Conservation (phyloP, 2,329 filamentous ascomycete genomes). For the Aplosporella prunicola region DNA sequence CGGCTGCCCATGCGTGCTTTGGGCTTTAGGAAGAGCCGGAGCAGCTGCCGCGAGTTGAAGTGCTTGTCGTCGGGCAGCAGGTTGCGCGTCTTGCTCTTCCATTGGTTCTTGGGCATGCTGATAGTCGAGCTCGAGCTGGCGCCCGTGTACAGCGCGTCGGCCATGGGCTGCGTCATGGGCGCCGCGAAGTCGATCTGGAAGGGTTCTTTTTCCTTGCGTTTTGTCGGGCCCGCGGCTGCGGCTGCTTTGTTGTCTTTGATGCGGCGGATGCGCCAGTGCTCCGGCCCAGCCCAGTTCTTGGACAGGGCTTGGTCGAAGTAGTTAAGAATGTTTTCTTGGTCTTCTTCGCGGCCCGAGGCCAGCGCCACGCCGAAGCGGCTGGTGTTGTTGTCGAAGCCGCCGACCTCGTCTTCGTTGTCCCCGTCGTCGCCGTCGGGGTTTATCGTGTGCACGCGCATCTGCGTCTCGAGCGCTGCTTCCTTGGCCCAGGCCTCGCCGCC, state of each 20-base stretch:
- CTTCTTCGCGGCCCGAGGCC: constrained; percentile 55
- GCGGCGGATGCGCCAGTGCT: constrained; percentile 93
- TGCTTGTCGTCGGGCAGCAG: constrained; percentile 95
- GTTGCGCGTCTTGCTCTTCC: constrained; percentile 89
- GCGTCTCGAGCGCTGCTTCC: constrained; percentile 77
- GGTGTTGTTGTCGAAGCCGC: constrained; percentile 53
- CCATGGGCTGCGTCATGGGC: constrained; percentile 59
- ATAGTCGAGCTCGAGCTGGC: constrained; percentile 74
- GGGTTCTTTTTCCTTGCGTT: constrained; percentile 88
- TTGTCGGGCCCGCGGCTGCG: constrained; percentile 45
- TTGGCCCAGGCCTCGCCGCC: constrained; percentile 93
- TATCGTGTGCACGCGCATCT: constrained; percentile 68
- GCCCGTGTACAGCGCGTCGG: constrained; percentile 71
- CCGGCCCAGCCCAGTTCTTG: constrained; percentile 97
- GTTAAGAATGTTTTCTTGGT: constrained; percentile 90
- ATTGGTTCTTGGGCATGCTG: constrained; percentile 82
- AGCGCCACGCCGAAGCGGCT: constrained; percentile 74
- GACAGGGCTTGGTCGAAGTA: constrained; percentile 96
- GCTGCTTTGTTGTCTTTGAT: constrained; percentile 68
- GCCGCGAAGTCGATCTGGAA: constrained; percentile 89
- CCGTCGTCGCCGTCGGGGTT: constrained; percentile 48
- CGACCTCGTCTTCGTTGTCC: constrained; percentile 40
- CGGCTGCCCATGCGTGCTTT: constrained; percentile 72
- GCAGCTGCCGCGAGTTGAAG: constrained; percentile 85
- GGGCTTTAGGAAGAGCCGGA: constrained; percentile 88